phyloP scores from a whole-genome alignment of 768 basidiomycete genomes.

The Tylopilus plumbeoviolaceoides region DNA sequence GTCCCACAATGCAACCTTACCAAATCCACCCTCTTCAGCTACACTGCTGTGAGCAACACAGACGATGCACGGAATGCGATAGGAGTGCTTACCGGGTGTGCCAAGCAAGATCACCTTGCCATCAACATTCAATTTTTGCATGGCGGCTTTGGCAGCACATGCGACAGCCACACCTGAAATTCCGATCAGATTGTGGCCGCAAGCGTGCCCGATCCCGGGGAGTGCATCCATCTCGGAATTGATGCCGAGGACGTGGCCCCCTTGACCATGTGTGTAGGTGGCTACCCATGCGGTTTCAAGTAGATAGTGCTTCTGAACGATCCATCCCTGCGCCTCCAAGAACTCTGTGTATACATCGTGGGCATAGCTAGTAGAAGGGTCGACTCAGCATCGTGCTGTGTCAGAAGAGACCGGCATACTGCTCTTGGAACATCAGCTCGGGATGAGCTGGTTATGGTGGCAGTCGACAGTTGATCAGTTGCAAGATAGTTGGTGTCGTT shows the following conservation, averaged over 20 bases:
- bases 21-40: conserved; percentile 58
- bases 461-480: conserved; percentile 1
- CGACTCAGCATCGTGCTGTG: not conserved
- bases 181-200: conserved; percentile 80
- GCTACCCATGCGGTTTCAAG: conserved; percentile 77
- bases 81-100: conserved; percentile 64
- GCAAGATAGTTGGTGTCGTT: not conserved
- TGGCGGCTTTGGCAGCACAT: conserved; percentile 56
- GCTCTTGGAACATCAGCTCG: conserved; percentile 65
- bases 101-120: conserved; percentile 70
- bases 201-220: conserved; percentile 59
- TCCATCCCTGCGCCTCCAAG: conserved; percentile 62
- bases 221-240: conserved; percentile 80
- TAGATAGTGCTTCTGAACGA: conserved; percentile 55
- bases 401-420: conserved; percentile 34
- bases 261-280: conserved; percentile 41
- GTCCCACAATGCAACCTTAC: conserved; percentile 65
- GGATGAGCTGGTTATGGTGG: conserved; percentile 52
- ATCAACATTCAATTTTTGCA: conserved; percentile 56
- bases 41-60: too few species aligned
- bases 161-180: conserved; percentile 71
- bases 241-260: conserved; percentile 52
- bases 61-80: conserved; percentile 21
- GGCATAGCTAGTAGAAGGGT: conserved; percentile 45
- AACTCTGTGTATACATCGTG: conserved; percentile 69